Conservation (phyloP, 1,284 basidiomycete genomes). For the Cutaneotrichosporon arboriforme region DNA sequence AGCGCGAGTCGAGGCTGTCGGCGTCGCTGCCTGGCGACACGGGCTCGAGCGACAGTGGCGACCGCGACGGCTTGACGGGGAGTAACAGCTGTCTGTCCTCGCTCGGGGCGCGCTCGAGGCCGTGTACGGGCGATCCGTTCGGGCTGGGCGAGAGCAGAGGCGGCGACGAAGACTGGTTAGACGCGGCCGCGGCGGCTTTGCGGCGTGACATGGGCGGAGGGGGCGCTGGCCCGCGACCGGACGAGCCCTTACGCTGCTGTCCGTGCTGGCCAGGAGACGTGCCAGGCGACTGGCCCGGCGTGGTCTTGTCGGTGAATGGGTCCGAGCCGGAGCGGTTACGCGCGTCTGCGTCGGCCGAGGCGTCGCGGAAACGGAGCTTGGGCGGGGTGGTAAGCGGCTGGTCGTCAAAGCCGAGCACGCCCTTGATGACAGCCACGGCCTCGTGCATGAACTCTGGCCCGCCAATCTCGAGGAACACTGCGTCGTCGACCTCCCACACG, state of each 20-base stretch:
- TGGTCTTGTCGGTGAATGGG: slow-evolving; percentile 34
- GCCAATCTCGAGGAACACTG: slow-evolving; percentile 44
- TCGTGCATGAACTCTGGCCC: slow-evolving; percentile 46
- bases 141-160: not conserved
- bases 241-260: slow-evolving; percentile 14
- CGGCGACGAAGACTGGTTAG: not conserved
- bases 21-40: not conserved
- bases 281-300: not conserved
- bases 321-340: slow-evolving; percentile 22
- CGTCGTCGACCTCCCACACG: slow-evolving; percentile 47
- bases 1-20: slow-evolving; percentile 1
- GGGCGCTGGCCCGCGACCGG: slow-evolving; percentile 27
- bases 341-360: not conserved
- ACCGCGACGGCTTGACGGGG: not conserved
- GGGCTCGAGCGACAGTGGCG: not conserved
- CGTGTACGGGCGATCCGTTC: not conserved
- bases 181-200: not conserved
- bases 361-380: slow-evolving; percentile 16
- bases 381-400: slow-evolving; percentile 34
- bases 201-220: slow-evolving; percentile 28
- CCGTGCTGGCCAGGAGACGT: not conserved
- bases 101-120: not conserved
- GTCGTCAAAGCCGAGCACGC: slow-evolving; percentile 42
- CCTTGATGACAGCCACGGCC: slow-evolving; percentile 39
- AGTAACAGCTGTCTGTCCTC: not conserved